Evolutionary conservation across 768 basidiomycete species (phyloP).

Genomic region (Tremella fuciformis): DNA sequence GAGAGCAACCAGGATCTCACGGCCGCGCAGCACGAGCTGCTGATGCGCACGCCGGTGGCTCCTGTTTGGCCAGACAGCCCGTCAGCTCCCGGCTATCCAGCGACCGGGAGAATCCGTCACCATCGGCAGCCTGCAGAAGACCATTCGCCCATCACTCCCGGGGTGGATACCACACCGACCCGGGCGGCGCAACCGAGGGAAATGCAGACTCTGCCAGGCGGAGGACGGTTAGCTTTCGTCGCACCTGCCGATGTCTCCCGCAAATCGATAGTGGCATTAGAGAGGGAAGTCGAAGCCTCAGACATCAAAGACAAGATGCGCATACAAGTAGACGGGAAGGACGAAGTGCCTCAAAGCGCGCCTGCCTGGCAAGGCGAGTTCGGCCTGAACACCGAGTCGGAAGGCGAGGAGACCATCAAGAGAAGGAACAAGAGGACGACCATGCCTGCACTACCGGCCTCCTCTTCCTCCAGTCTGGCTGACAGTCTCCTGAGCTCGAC

Average conservation of each 20-base stretch:
- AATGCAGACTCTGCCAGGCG: conserved; percentile 2
- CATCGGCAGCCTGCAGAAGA: background rate
- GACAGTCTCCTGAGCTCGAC: background rate
- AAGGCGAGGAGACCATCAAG: conserved; percentile 23
- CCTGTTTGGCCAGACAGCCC: too few species aligned
- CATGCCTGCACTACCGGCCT: conserved; percentile 19
- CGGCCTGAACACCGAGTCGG: conserved; percentile 9
- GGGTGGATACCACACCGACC: conserved; percentile 11
- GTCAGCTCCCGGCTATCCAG: too few species aligned
- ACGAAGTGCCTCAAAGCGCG: conserved; percentile 13
- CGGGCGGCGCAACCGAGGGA: conserved; percentile 1
- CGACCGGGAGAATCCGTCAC: background rate
- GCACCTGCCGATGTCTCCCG: conserved; percentile 17
- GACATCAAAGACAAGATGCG: background rate
- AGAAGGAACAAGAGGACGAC: conserved; percentile 21
- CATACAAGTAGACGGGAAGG: background rate
- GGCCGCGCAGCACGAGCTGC: too few species aligned
- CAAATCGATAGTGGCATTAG: conserved; percentile 13
- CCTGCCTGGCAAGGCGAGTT: conserved; percentile 34
- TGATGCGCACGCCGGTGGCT: too few species aligned
- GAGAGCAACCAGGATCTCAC: too few species aligned
- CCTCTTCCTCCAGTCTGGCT: conserved; percentile 6
- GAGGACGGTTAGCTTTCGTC: conserved; percentile 13
- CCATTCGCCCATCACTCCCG: background rate
- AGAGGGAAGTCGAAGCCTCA: conserved; percentile 9